These are phyloP conservation scores for Aspergillus sp. DNA, from an alignment of 2,329 filamentous ascomycete species.

Conservation along the genomic window DNA sequence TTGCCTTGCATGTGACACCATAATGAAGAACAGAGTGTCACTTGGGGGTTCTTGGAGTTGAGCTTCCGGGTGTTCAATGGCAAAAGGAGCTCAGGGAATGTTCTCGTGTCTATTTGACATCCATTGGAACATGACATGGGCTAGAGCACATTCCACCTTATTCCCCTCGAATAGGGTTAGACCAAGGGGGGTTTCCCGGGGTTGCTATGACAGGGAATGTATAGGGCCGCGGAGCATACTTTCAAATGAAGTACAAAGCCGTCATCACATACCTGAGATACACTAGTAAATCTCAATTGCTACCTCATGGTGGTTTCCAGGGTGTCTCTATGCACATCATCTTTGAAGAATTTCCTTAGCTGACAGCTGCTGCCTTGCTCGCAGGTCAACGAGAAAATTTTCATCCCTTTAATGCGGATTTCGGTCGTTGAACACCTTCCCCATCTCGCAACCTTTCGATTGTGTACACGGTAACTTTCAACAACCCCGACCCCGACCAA, in stretches of 20 bases:
- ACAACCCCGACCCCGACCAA: slow-evolving; percentile 1
- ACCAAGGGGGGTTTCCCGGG: slow-evolving; percentile 9
- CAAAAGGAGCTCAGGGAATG: not conserved
- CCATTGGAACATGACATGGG: not conserved
- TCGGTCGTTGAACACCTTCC: slow-evolving; percentile 17
- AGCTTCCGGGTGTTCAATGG: not conserved
- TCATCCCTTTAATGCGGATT: slow-evolving; percentile 21
- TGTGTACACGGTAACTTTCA: slow-evolving; percentile 19
- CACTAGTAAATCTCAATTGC: slow-evolving; percentile 3
- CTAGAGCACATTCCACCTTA: slow-evolving; percentile 1
- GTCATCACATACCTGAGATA: slow-evolving; percentile 10
- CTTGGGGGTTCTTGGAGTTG: not conserved
- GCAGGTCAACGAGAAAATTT: slow-evolving; percentile 12
- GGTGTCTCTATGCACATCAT: not conserved
- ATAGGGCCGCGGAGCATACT: slow-evolving; percentile 10
- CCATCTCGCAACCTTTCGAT: slow-evolving; percentile 14
- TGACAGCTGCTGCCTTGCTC: slow-evolving; percentile 7
- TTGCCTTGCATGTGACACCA: not conserved
- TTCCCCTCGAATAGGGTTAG: not conserved
- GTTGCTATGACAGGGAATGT: slow-evolving; percentile 8
- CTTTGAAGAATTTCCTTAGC: slow-evolving; percentile 4
- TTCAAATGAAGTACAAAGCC: slow-evolving; percentile 8
- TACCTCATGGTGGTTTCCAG: not conserved
- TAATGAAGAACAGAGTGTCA: not conserved
- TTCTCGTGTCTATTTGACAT: not conserved